Evolutionary conservation across 2,329 filamentous ascomycete species (phyloP).

Genomic region (Fusarium concolor): DNA sequence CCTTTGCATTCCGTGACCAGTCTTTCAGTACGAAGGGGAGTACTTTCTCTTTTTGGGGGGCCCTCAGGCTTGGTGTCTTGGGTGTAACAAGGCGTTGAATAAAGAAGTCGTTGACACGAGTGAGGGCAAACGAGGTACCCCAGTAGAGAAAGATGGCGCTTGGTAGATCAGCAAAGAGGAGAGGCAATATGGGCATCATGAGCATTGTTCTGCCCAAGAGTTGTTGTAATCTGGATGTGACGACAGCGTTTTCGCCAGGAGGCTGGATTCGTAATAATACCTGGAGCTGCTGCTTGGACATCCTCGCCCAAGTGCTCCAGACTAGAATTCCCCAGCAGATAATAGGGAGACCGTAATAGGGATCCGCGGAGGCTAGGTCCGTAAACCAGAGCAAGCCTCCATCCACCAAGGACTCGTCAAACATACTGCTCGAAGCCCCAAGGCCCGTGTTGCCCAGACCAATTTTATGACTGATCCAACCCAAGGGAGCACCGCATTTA

Average conservation of each 20-base stretch:
- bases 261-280: constrained; percentile 41
- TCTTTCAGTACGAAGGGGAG: constrained; percentile 42
- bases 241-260: constrained; percentile 17
- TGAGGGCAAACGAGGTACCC: constrained; percentile 52
- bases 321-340: constrained; percentile 49
- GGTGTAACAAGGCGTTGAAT: constrained; percentile 41
- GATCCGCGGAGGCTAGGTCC: constrained; percentile 64
- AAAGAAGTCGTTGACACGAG: constrained; percentile 50
- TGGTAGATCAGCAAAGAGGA: constrained; percentile 52
- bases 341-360: constrained; percentile 61
- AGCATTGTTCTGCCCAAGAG: constrained; percentile 49
- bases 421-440: constrained; percentile 42
- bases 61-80: constrained; percentile 29
- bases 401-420: constrained; percentile 57
- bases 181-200: constrained; percentile 51
- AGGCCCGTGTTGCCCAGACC: constrained; percentile 45
- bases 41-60: constrained; percentile 13
- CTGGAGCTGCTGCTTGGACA: constrained; percentile 47
- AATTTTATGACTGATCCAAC: constrained; percentile 49
- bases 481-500: constrained; percentile 53
- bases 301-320: constrained; percentile 46
- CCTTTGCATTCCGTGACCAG: not conserved
- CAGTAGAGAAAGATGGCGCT: constrained; percentile 57
- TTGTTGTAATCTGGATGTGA: constrained; percentile 41
- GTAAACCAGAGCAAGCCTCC: constrained; percentile 68